Base-by-base conservation (phyloP, 805 yeast genomes). In the Suhomyces canberraensis region DNA sequence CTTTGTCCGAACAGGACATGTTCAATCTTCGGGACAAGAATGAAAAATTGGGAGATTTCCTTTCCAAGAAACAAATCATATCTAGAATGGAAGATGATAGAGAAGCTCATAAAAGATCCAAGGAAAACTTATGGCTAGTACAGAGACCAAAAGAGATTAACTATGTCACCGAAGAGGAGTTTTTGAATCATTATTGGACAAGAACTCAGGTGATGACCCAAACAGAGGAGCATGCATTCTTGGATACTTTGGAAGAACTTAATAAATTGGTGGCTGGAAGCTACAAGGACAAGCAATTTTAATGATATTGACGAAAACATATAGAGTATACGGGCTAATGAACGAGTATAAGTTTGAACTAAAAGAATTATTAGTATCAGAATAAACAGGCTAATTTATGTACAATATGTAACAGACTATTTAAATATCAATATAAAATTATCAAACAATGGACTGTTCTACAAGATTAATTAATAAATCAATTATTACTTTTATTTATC, bases 51-150 rank as follows among this genome's bases (percentile, higher is more conserved):
- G 21, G 49, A 44, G 46, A 44, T 17, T 42, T 56, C 31, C 46
- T 66, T 4, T 51, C 72, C 4, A 63, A 63, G 36, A 58, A 78
- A 31, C 87, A 82, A 46, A 78, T 85, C 13, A 55, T 88, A 13
- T 72, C 77, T 25, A 66, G 98, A 41, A 88, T 91, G 81, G 97
- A 91, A 55, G 90, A 83, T 44, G 98, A 91, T 56, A 69, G 98
- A 47, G 98, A 91, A 56, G 69, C 95, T 30, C 89, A 87, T 52
- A 91, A 91, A 55, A 73, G 85, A 45, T 75, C 84, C 11, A 88
- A 90, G 48, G 97, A 91, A 51, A 76, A 73, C 8, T 67, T 79
- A 16, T 88, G 96, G 95, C 73, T 80, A 8, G 78, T 83, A 1
- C 71, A 69, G 21, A 60, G 85, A 40, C 66, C 72, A 1, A 57